A percentile compares a stretch with the other conserved stretches of the same genome.
Evolutionary conservation across 2,329 filamentous ascomycete genomes (phyloP).

Genomic region (Septoria petroselini): DNA sequence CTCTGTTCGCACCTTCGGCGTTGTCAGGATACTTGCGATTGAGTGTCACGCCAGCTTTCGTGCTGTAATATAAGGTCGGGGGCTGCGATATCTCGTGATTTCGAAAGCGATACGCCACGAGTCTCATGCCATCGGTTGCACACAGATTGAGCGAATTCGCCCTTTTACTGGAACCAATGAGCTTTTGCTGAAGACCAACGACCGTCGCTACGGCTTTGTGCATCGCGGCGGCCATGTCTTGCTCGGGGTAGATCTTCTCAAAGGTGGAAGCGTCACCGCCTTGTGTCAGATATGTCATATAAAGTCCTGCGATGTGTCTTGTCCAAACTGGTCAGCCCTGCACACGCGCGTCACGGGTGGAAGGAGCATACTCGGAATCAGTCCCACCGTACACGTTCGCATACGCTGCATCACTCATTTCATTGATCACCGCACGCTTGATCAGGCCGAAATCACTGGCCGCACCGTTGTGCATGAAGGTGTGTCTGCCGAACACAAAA

Average conservation of each 20-base stretch:
- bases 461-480: conserved; percentile 57
- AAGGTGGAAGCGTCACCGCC: conserved; percentile 26
- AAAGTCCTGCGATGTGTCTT: conserved; percentile 47
- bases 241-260: conserved; percentile 42
- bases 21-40: conserved; percentile 53
- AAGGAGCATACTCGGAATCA: conserved; percentile 46
- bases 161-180: conserved; percentile 41
- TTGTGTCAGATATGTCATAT: conserved; percentile 47
- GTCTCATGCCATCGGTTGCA: conserved; percentile 49
- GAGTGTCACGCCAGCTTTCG: conserved; percentile 49
- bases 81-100: conserved; percentile 53
- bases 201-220: conserved; percentile 44
- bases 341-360: conserved; percentile 24
- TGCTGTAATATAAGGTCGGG: conserved; percentile 51
- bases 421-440: conserved; percentile 46
- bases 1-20: conserved; percentile 42
- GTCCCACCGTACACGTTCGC: conserved; percentile 51
- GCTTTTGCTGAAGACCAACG: conserved; percentile 46
- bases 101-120: conserved; percentile 53
- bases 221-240: conserved; percentile 48
- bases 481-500: conserved; percentile 54
- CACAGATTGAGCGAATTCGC: conserved; percentile 55
- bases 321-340: neutral
- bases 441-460: conserved; percentile 49
- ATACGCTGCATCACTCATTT: conserved; percentile 50